Evolutionary conservation across 140 eudicot species (phyloP), one percentile per base, ranked within the genome.

Genomic region (Oenanthe javanica): DNA sequence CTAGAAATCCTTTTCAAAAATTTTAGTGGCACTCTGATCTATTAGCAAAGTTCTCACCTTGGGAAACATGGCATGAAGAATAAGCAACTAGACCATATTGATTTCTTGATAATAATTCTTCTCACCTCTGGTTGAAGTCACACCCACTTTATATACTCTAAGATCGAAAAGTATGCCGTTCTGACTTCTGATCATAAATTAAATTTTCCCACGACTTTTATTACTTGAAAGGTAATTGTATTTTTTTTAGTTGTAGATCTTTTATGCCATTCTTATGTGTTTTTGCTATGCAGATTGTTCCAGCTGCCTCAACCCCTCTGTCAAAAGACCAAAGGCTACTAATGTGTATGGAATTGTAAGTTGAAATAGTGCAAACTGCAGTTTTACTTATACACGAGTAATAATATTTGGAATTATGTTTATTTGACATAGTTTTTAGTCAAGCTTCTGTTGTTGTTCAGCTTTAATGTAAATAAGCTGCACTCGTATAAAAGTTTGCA

Each of bases 331-430:
- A 81, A 79, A 82, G 75, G 82, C 81, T 88, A 45, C 88, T 88
- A 25, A 88, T 88, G 92, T 86, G 86, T 43, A 77, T 82, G 82
- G 89, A 84, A 19, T 67, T 88, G 52, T 86, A 54, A 81, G 77
- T 72, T 43, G 52, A 69, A 69, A 36, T 5, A 69, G 74, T 3
- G 31, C 52, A 72, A 9, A 16, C 15, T 72, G 50, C 77, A 43
- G 31, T 43, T 42, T 10, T 19, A 72, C 27, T 16, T 72, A 5
- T 42, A 72, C 76, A 42, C 25, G 31, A 42, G 46, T 43, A 42
- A 18, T 72, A 42, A 42, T 25, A 21, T 72, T 40, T 43, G 19
- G 43, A 72, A 18, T 72, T 72, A 6, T 72, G 47, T 72, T 71
- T 38, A 19, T 71, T 71, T 71, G n/a, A 8, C 76, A 42, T 72